Evolutionary conservation across 2,329 filamentous ascomycete genomes (phyloP).

Genomic region (Orbilia javanica): DNA sequence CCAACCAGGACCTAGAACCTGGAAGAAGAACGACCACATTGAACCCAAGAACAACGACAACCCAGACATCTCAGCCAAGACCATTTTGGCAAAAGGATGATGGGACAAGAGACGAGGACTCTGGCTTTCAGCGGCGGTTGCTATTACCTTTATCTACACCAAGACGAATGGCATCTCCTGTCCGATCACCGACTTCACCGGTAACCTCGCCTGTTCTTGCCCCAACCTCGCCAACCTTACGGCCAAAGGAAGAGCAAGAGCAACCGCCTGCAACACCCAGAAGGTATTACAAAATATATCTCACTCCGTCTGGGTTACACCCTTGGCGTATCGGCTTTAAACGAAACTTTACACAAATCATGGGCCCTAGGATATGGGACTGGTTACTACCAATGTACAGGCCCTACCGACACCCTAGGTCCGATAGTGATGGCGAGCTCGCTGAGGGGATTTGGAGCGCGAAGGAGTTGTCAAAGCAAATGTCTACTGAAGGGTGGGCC

Average conservation of each 20-base stretch:
- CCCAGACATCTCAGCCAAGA: conserved; percentile 15
- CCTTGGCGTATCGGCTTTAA: conserved; percentile 56
- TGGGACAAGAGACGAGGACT: conserved; percentile 43
- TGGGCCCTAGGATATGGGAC: conserved; percentile 55
- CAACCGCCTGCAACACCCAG: conserved; percentile 12
- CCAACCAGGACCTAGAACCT: conserved; percentile 42
- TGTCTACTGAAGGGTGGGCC: conserved; percentile 45
- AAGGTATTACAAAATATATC: conserved; percentile 55
- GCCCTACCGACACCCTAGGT: conserved; percentile 45
- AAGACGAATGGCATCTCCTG: conserved; percentile 35
- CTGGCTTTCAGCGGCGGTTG: conserved; percentile 47
- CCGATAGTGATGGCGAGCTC: conserved; percentile 51
- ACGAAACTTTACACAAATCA: conserved; percentile 52
- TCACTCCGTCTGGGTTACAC: conserved; percentile 44
- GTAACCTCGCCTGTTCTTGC: conserved; percentile 4
- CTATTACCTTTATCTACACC: conserved; percentile 39
- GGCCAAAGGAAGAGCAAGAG: conserved; percentile 18
- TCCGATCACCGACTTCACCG: conserved; percentile 26
- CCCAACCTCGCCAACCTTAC: conserved; percentile 15
- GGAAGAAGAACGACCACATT: conserved; percentile 27
- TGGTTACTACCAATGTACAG: conserved; percentile 48
- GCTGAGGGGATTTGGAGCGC: conserved; percentile 41
- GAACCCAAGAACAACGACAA: conserved; percentile 36
- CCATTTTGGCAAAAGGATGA: conserved; percentile 56
- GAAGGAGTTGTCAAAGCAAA: conserved; percentile 49